Percentiles rank a stretch among this genome's conserved stretches.
These are phyloP conservation scores for Mitragyna speciosa DNA, from an alignment of 257 asterid species.

Conservation along the genomic window DNA sequence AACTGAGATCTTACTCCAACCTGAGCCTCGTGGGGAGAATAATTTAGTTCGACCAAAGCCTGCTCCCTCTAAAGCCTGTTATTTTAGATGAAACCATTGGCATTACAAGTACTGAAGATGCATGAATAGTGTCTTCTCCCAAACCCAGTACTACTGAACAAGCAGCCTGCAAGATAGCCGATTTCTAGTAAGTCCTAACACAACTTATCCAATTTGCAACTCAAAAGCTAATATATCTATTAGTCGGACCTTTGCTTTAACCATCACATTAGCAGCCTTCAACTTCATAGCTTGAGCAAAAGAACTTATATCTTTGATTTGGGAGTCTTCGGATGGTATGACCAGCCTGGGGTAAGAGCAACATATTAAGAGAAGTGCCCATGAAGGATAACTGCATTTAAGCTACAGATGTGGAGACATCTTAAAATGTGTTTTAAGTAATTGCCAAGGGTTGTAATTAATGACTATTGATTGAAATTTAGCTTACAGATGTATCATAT, in stretches of 20 bases:
- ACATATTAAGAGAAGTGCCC: not conserved
- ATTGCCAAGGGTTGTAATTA: not conserved
- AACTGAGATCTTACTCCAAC: constrained; percentile 59
- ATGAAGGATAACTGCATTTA: not conserved
- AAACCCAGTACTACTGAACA: constrained; percentile 70
- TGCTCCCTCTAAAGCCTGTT: constrained; percentile 78
- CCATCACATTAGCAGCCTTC: constrained; percentile 51
- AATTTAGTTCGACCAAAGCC: constrained; percentile 51
- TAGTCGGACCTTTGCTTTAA: constrained; percentile 67
- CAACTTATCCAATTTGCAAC: not conserved
- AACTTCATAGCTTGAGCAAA: constrained; percentile 49
- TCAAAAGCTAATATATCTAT: not conserved
- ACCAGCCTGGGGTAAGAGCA: constrained; percentile 39
- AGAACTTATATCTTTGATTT: constrained; percentile 58
- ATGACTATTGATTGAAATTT: not conserved
- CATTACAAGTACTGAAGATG: constrained; percentile 88
- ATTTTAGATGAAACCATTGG: constrained; percentile 93
- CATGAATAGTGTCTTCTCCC: constrained; percentile 77
- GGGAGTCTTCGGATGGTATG: constrained; percentile 57
- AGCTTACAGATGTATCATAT: not conserved
- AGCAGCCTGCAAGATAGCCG: constrained; percentile 58
- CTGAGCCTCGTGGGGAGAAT: constrained; percentile 53
- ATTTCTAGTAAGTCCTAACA: not conserved
- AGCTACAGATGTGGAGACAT: not conserved
- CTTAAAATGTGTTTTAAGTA: not conserved